phyloP scores from a whole-genome alignment of 106 monocot genomes.

The Posidonia australis region DNA sequence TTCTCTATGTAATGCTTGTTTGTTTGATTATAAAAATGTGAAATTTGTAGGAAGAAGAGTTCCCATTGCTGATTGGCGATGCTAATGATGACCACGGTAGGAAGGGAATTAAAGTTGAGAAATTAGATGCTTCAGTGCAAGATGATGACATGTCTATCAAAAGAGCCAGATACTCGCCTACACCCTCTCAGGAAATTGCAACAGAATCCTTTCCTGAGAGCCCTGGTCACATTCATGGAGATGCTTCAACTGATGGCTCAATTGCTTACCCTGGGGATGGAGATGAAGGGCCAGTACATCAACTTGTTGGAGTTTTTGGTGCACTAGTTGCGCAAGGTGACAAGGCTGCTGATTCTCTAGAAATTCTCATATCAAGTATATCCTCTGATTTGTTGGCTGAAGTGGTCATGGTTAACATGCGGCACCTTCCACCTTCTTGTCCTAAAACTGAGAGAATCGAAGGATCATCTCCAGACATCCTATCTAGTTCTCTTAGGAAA shows the following conservation, averaged over 20 bases:
- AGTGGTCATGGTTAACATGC: conserved; percentile 82
- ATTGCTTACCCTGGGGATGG: conserved; percentile 14
- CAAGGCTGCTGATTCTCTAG: conserved; percentile 60
- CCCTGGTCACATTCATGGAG: conserved; percentile 18
- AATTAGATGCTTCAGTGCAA: conserved; percentile 20
- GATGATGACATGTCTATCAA: conserved; percentile 41
- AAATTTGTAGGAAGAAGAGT: conserved; percentile 34
- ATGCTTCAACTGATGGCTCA: conserved; percentile 9
- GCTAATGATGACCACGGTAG: conserved; percentile 18
- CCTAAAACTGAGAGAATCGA: conserved; percentile 39
- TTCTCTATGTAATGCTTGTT: background rate
- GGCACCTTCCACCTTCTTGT: conserved; percentile 45
- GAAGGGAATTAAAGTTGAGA: conserved; percentile 48
- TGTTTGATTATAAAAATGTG: background rate
- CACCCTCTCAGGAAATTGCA: conserved; percentile 11
- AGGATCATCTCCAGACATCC: conserved; percentile 3
- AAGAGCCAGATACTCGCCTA: conserved; percentile 26
- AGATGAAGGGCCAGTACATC: conserved; percentile 61
- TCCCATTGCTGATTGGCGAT: conserved; percentile 15
- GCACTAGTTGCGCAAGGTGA: conserved; percentile 85
- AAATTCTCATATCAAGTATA: conserved; percentile 84
- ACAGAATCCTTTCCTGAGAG: conserved; percentile 21
- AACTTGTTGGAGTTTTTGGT: conserved; percentile 86
- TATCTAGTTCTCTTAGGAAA: background rate
- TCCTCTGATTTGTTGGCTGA: conserved; percentile 92